phyloP scores from a whole-genome alignment of 768 basidiomycete species.

The Suillus occidentalis region DNA sequence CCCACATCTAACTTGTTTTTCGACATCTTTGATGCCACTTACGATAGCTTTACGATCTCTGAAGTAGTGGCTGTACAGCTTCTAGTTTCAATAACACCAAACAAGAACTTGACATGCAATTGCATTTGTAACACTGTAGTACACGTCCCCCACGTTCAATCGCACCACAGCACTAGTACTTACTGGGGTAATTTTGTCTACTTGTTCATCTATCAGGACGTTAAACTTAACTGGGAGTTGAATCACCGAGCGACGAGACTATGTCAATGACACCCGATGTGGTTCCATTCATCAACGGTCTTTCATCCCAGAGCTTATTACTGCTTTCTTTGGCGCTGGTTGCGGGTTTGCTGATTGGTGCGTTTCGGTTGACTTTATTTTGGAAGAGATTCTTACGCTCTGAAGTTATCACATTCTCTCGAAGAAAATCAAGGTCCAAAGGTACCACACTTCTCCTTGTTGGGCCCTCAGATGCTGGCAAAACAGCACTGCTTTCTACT shows the following conservation, averaged over 20 bases:
- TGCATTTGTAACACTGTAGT: background rate
- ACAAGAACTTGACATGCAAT: background rate
- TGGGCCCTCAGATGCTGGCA: constrained; percentile 75
- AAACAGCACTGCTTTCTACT: constrained; percentile 73
- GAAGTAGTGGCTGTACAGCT: background rate
- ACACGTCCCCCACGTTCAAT: background rate
- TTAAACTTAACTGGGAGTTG: constrained; percentile 11
- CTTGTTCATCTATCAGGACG: background rate
- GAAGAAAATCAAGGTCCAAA: constrained; percentile 43
- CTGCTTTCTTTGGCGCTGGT: constrained; percentile 46
- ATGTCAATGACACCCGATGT: constrained; percentile 34
- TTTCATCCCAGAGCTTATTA: constrained; percentile 40
- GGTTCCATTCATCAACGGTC: constrained; percentile 31
- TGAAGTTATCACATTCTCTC: constrained; percentile 40
- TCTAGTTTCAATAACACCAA: background rate
- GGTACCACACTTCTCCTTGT: constrained; percentile 73
- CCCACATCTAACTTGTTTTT: background rate
- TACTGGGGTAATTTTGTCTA: background rate
- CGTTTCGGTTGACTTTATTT: constrained; percentile 18
- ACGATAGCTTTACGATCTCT: background rate
- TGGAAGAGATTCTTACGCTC: background rate
- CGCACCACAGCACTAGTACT: background rate
- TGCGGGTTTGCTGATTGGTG: constrained; percentile 43
- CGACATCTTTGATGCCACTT: background rate
- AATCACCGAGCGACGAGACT: constrained; percentile 9